phyloP scores from a whole-genome alignment of 306 rosid species.

The Arachis hypogaea region DNA sequence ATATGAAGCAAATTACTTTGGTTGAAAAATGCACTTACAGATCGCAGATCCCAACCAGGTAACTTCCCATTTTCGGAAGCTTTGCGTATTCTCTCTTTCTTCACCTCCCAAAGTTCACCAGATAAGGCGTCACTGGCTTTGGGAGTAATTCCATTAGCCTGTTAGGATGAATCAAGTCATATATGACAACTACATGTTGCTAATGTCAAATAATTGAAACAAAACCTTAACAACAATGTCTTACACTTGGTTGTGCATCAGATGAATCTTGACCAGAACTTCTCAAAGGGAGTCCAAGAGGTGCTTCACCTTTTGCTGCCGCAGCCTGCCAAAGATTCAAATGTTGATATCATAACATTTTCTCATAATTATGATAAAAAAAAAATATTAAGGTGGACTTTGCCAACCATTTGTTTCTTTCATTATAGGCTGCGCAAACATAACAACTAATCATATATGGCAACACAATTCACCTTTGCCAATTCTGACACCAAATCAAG shows the following conservation, averaged over 20 bases:
- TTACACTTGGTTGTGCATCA: conserved; percentile 76
- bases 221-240: conserved; percentile 29
- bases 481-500: conserved; percentile 19
- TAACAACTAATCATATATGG: conserved; percentile 4
- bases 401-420: conserved; percentile 4
- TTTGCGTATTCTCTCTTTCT: conserved; percentile 85
- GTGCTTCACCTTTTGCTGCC: conserved; percentile 99
- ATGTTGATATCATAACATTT: conserved; percentile 22
- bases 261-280: conserved; percentile 98
- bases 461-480: conserved; percentile 33
- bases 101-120: conserved; percentile 96
- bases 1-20: conserved; percentile 12
- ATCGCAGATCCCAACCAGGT: conserved; percentile 93
- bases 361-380: conserved; percentile 11
- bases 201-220: conserved; percentile 18
- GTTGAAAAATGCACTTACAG: conserved; percentile 62
- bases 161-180: conserved; percentile 37
- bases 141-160: conserved; percentile 82
- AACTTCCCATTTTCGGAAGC: conserved; percentile 73
- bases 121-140: conserved; percentile 96
- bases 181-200: conserved; percentile 23
- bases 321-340: conserved; percentile 77
- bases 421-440: not conserved
- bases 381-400: not conserved
- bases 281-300: conserved; percentile 96